Conservation (phyloP, 2,329 filamentous ascomycete species). For the Incumbomyces delicatus region DNA sequence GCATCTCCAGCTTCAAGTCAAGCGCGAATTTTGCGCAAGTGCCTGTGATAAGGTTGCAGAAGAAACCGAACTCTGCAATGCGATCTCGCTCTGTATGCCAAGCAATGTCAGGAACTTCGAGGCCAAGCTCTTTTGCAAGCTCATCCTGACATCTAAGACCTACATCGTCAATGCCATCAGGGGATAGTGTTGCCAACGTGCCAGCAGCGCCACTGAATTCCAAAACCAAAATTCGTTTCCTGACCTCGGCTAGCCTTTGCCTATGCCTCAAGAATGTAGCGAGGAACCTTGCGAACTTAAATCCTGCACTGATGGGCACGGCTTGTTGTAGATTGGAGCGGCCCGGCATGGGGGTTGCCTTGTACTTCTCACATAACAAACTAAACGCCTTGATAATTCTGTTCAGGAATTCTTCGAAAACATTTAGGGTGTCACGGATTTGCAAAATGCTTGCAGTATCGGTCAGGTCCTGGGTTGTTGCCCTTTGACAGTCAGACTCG, state of each 20-base stretch:
- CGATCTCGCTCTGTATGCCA: slow-evolving; percentile 20
- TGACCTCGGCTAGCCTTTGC: slow-evolving; percentile 15
- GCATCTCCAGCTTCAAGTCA: slow-evolving; percentile 49
- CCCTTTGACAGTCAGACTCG: slow-evolving; percentile 7
- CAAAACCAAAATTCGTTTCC: slow-evolving; percentile 13
- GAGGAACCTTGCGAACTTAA: slow-evolving; percentile 17
- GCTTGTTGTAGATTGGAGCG: slow-evolving; percentile 20
- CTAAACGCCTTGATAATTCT: slow-evolving; percentile 12
- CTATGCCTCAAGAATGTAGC: slow-evolving; percentile 18
- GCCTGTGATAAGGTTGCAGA: slow-evolving; percentile 16
- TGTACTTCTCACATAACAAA: slow-evolving; percentile 11
- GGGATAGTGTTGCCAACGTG: slow-evolving; percentile 17
- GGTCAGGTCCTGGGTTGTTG: slow-evolving; percentile 20
- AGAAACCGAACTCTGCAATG: slow-evolving; percentile 17
- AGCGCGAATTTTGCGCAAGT: slow-evolving; percentile 41
- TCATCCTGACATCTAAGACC: slow-evolving; percentile 17
- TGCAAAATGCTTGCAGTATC: slow-evolving; percentile 20
- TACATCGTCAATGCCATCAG: slow-evolving; percentile 9
- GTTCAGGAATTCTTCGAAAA: slow-evolving; percentile 14
- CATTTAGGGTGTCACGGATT: slow-evolving; percentile 17
- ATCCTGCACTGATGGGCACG: slow-evolving; percentile 19
- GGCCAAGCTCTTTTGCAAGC: slow-evolving; percentile 16
- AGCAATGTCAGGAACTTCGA: slow-evolving; percentile 16
- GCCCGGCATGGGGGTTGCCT: slow-evolving; percentile 18
- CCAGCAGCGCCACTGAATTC: slow-evolving; percentile 20